Percentiles rank a stretch among this genome's conserved stretches.
Evolutionary conservation across 2,329 filamentous ascomycete genomes (phyloP).

Genomic region (Sporothrix pallida): DNA sequence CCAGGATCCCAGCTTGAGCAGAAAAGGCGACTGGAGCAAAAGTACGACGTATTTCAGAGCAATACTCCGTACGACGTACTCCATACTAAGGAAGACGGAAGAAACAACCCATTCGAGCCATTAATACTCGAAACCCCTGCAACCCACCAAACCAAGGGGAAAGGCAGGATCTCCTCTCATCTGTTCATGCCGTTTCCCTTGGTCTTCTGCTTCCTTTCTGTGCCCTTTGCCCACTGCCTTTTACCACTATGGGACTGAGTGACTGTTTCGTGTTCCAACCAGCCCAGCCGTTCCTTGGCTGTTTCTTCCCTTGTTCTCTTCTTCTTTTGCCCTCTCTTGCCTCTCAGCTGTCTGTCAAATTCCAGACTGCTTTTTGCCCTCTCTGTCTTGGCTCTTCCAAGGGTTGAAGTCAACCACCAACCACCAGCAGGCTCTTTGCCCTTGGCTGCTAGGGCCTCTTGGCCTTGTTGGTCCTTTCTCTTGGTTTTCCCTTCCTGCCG

Average conservation of each 20-base stretch:
- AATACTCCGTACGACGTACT: neutral
- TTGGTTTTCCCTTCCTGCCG: slow-evolving; percentile 6
- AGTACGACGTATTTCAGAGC: neutral
- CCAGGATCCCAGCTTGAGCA: neutral
- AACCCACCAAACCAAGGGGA: neutral
- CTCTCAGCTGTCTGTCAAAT: neutral
- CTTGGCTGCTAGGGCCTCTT: slow-evolving; percentile 24
- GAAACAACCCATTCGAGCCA: neutral
- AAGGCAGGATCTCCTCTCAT: neutral
- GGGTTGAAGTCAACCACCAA: neutral
- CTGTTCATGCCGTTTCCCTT: neutral
- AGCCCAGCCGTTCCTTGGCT: slow-evolving; percentile 10
- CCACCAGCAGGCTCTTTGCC: neutral
- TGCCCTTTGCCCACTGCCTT: neutral
- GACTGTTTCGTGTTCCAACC: neutral
- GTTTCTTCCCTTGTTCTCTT: neutral
- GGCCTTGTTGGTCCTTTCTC: slow-evolving; percentile 15
- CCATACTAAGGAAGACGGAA: neutral
- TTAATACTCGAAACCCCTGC: neutral
- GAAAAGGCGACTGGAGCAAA: neutral
- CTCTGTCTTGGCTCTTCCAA: neutral
- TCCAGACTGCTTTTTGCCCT: neutral
- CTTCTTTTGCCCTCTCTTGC: slow-evolving; percentile 8
- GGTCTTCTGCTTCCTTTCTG: neutral
- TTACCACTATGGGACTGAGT: neutral